These are phyloP conservation scores for Tricholoma hemisulphureum DNA, from an alignment of 768 basidiomycete species.

Conservation along the genomic window DNA sequence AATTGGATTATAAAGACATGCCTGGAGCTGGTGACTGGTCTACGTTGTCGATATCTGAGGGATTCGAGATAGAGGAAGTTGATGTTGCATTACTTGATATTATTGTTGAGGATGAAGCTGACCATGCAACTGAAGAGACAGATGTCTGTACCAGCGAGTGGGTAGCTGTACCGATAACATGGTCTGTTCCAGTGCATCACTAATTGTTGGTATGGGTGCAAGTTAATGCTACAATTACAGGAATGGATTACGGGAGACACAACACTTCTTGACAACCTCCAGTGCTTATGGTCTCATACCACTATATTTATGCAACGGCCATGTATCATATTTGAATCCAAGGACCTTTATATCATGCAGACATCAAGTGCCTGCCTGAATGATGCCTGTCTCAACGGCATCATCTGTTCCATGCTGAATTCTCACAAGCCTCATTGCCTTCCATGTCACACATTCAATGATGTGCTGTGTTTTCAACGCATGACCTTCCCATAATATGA, in stretches of 20 bases:
- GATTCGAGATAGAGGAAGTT: too few relatives aligned
- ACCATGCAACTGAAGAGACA: too few relatives aligned
- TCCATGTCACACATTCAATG: constrained; percentile 5
- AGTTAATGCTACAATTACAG: too few relatives aligned
- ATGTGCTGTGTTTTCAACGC: constrained; percentile 1
- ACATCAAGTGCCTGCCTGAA: not conserved
- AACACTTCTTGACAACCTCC: too few relatives aligned
- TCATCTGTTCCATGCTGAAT: not conserved
- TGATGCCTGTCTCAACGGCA: not conserved
- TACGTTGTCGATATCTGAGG: not conserved
- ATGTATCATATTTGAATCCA: not conserved
- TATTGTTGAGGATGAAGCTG: not conserved
- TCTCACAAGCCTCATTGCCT: constrained; percentile 1
- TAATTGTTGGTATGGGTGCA: too few relatives aligned
- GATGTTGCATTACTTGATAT: not conserved
- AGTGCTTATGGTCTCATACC: too few relatives aligned
- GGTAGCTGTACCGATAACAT: too few relatives aligned
- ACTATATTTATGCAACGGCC: too few relatives aligned
- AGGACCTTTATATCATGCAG: not conserved
- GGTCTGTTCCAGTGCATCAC: too few relatives aligned
- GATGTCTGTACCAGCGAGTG: too few relatives aligned
- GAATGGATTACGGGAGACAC: too few relatives aligned
- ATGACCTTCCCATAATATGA: constrained; percentile 3
- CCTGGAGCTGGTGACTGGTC: not conserved
- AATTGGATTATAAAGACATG: not conserved